A percentile compares a stretch with the other conserved stretches of the same genome.
phyloP scores from a whole-genome alignment of 108 stramenopile species.

The Cylindrotheca fusiformis region DNA sequence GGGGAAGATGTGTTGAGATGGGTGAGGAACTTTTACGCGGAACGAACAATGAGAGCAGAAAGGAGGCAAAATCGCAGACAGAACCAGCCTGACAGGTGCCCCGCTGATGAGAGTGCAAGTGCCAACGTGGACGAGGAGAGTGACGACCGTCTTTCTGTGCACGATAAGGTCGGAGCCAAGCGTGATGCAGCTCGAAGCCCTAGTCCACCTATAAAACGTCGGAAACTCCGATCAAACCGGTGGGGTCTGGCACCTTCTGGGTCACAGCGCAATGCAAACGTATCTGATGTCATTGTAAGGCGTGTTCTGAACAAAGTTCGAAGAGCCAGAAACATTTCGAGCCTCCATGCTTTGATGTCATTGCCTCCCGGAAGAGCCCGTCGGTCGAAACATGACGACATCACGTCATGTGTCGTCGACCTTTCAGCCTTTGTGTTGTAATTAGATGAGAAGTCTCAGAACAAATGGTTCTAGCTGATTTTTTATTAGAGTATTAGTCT shows the following conservation, averaged over 20 bases:
- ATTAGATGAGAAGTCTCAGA: too few species aligned
- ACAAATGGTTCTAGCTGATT: too few species aligned
- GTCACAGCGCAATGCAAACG: constrained; percentile 43
- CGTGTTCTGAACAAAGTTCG: constrained; percentile 86
- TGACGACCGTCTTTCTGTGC: constrained; percentile 17
- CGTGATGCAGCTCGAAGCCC: constrained; percentile 38
- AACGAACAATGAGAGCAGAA: constrained; percentile 58
- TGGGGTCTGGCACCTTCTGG: constrained; percentile 27
- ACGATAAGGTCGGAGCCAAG: constrained; percentile 19
- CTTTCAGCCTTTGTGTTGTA: constrained; percentile 58
- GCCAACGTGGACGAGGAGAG: constrained; percentile 27
- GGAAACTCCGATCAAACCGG: constrained; percentile 24
- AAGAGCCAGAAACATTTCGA: constrained; percentile 71
- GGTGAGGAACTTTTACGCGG: constrained; percentile 71
- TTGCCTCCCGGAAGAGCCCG: constrained; percentile 77
- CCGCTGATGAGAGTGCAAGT: constrained; percentile 14
- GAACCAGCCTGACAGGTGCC: constrained; percentile 9
- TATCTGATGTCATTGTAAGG: constrained; percentile 80
- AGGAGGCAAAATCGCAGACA: constrained; percentile 28
- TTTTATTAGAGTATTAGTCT: too few species aligned
- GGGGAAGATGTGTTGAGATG: constrained; percentile 73
- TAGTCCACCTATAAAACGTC: constrained; percentile 45
- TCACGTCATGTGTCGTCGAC: constrained; percentile 81
- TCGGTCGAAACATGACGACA: constrained; percentile 88
- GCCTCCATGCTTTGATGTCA: constrained; percentile 72